Evolutionary conservation across 2,329 filamentous ascomycete species (phyloP).

Genomic region (Beauveria asiatica): DNA sequence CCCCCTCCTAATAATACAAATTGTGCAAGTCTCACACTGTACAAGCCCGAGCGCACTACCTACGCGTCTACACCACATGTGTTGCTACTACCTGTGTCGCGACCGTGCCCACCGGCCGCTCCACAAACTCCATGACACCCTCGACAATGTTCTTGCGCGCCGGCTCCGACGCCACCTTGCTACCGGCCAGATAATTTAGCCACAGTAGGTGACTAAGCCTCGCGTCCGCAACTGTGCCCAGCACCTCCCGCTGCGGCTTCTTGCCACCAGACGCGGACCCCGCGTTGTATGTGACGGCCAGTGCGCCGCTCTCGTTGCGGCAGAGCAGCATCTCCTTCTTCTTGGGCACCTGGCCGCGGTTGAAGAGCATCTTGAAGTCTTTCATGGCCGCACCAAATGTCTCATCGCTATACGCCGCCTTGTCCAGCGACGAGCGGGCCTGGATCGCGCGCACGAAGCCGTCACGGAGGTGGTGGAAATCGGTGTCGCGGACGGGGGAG

Average conservation of each 20-base stretch:
- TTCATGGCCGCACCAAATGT: constrained; percentile 66
- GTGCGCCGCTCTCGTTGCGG: constrained; percentile 54
- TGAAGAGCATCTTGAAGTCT: constrained; percentile 75
- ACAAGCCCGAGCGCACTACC: not conserved
- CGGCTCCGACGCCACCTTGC: constrained; percentile 75
- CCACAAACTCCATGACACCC: constrained; percentile 80
- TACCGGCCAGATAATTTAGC: constrained; percentile 83
- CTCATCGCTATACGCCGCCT: constrained; percentile 55
- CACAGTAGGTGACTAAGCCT: constrained; percentile 73
- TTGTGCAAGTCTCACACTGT: not conserved
- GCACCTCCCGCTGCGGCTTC: constrained; percentile 35
- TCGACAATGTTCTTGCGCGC: constrained; percentile 77
- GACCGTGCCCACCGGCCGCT: constrained; percentile 79
- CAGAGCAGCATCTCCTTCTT: constrained; percentile 66
- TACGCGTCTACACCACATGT: constrained; percentile 48
- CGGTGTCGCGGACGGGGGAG: constrained; percentile 84
- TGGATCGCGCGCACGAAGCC: constrained; percentile 83
- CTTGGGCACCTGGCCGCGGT: constrained; percentile 72
- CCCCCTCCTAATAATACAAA: constrained; percentile 1
- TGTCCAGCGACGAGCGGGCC: constrained; percentile 54
- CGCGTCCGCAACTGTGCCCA: constrained; percentile 72
- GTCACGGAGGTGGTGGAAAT: constrained; percentile 87
- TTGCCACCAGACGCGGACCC: constrained; percentile 45
- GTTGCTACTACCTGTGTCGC: constrained; percentile 71
- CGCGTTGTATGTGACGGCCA: constrained; percentile 61